These are phyloP conservation scores for Kappamyces sp. DNA, from an alignment of 192 early-diverging fungal species.

Conservation along the genomic window DNA sequence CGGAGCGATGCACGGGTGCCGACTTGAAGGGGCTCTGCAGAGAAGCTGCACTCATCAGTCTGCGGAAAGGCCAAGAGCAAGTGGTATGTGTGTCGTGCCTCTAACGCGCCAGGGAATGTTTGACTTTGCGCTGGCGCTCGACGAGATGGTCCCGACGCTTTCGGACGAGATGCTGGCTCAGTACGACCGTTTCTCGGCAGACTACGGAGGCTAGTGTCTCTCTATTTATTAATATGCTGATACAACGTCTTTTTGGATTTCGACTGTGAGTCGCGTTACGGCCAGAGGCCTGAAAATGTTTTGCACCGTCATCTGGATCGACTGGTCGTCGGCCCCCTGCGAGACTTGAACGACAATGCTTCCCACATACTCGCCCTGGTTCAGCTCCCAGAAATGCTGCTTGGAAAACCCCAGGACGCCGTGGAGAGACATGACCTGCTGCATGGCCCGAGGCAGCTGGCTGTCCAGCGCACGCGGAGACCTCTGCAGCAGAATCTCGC, in stretches of 20 bases:
- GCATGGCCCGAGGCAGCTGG: conserved; percentile 9
- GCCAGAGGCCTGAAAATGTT: conserved; percentile 30
- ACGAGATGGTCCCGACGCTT: conserved; percentile 51
- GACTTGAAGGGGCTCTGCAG: conserved; percentile 64
- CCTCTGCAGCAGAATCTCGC: conserved; percentile 37
- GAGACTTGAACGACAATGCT: conserved; percentile 35
- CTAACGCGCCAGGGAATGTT: conserved; percentile 12
- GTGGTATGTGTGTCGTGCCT: conserved; percentile 11
- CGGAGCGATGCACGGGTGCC: conserved; percentile 70
- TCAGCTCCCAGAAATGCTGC: conserved; percentile 48
- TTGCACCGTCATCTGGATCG: conserved; percentile 25
- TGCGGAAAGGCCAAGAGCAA: conserved; percentile 25
- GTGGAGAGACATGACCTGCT: conserved; percentile 24
- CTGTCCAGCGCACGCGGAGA: conserved; percentile 25
- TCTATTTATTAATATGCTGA: conserved; percentile 14
- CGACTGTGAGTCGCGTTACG: conserved; percentile 34
- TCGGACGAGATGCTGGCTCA: conserved; percentile 55
- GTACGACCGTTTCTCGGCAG: conserved; percentile 43
- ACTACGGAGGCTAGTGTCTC: conserved; percentile 27
- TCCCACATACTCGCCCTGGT: conserved; percentile 33
- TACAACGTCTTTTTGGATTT: conserved; percentile 36
- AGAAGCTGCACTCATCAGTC: conserved; percentile 50
- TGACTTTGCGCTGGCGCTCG: conserved; percentile 55
- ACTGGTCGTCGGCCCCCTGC: conserved; percentile 22
- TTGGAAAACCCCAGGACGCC: conserved; percentile 35